Conservation (phyloP, 768 basidiomycete genomes). For the Pisolithus tinctorius region DNA sequence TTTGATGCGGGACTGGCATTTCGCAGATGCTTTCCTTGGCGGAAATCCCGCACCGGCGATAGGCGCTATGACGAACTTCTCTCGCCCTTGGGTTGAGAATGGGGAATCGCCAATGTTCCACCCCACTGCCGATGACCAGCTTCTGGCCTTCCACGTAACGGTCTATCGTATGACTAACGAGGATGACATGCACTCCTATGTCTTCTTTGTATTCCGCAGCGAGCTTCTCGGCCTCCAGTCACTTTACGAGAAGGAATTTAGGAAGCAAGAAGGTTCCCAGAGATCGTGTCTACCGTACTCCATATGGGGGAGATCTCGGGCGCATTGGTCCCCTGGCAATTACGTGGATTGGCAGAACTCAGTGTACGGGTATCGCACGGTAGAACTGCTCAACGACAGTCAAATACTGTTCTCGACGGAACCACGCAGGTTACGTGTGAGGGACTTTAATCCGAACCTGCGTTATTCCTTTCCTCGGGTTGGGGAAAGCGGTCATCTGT, state of each 20-base stretch:
- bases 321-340: slow-evolving; percentile 49
- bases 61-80: not conserved
- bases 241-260: not conserved
- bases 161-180: slow-evolving; percentile 34
- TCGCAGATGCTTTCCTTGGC: slow-evolving; percentile 51
- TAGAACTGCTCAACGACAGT: slow-evolving; percentile 31
- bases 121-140: slow-evolving; percentile 41
- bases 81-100: not conserved
- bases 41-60: slow-evolving; percentile 42
- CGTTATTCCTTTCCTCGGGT: not conserved
- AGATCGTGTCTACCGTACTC: slow-evolving; percentile 35
- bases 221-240: slow-evolving; percentile 27
- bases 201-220: slow-evolving; percentile 43
- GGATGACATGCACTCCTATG: slow-evolving; percentile 39
- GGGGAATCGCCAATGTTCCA: slow-evolving; percentile 15
- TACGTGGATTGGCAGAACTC: slow-evolving; percentile 53
- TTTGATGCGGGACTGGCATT: slow-evolving; percentile 38
- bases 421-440: slow-evolving; percentile 23
- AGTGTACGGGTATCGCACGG: slow-evolving; percentile 43
- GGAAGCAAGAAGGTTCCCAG: not conserved
- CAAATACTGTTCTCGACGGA: not conserved
- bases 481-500: slow-evolving; percentile 20
- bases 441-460: slow-evolving; percentile 32
- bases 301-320: slow-evolving; percentile 44
- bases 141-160: slow-evolving; percentile 44